Conservation (phyloP, 179 eudicot genomes). For the Amaranthus tricolor region DNA sequence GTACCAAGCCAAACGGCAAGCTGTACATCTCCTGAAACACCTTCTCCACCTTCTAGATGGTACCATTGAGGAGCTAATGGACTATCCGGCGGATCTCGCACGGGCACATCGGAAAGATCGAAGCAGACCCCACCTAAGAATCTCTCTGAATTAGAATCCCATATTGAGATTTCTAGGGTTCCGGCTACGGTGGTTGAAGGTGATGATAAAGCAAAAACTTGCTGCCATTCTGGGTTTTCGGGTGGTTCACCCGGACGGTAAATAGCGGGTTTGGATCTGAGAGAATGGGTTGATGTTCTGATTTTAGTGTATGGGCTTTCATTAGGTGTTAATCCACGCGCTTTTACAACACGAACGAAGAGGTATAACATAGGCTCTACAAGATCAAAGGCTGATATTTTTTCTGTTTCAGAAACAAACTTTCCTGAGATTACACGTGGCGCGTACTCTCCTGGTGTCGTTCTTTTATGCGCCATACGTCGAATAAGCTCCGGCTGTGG, state of each 20-base stretch:
- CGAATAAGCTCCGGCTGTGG: constrained; percentile 55
- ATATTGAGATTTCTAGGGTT: constrained; percentile 72
- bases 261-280: constrained; percentile 51
- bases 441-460: constrained; percentile 47
- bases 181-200: constrained; percentile 34
- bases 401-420: constrained; percentile 36
- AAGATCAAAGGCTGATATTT: constrained; percentile 56
- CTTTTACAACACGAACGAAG: constrained; percentile 67
- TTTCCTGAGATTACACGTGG: constrained; percentile 56
- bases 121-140: constrained; percentile 93
- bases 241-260: constrained; percentile 40
- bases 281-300: constrained; percentile 42
- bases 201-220: constrained; percentile 55
- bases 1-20: constrained; percentile 93
- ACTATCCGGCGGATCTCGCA: constrained; percentile 91
- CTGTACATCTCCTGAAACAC: constrained; percentile 78
- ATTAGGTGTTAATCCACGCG: constrained; percentile 51
- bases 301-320: constrained; percentile 60
- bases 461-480: constrained; percentile 30
- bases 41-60: constrained; percentile 71
- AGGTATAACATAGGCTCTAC: constrained; percentile 91
- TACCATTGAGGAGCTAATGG: constrained; percentile 98
- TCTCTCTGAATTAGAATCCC: constrained; percentile 63
- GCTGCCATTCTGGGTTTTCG: constrained; percentile 68
- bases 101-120: constrained; percentile 90